A percentile compares a stretch with the other conserved stretches of the same genome.
Conservation (phyloP, 306 rosid species). For the Castanea sativa region DNA sequence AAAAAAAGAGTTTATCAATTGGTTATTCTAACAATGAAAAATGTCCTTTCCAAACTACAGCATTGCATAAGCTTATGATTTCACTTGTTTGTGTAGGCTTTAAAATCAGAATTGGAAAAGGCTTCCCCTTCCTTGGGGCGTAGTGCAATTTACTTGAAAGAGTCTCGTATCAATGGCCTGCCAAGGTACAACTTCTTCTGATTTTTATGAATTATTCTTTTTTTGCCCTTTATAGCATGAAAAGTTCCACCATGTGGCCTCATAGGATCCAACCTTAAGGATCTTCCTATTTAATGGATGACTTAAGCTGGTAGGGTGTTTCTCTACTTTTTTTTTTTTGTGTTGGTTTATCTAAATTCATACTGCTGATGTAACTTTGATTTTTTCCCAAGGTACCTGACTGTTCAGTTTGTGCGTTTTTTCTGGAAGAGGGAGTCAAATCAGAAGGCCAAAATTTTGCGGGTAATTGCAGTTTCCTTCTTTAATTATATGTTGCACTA, state of each 20-base stretch:
- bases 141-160: conserved; percentile 82
- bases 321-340: conserved; percentile 1
- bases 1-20: background rate
- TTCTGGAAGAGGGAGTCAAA: conserved; percentile 99
- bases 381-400: conserved; percentile 66
- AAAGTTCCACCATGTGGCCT: conserved; percentile 6
- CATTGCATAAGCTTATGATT: conserved; percentile 11
- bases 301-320: background rate
- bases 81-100: conserved; percentile 53
- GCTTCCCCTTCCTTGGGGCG: conserved; percentile 87
- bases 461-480: conserved; percentile 51
- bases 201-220: conserved; percentile 3
- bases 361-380: background rate
- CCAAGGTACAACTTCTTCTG: conserved; percentile 56
- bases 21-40: conserved; percentile 4
- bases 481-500: background rate
- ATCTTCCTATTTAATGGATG: background rate
- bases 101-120: conserved; percentile 95
- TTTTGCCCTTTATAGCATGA: background rate
- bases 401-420: conserved; percentile 95
- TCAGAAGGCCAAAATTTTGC: conserved; percentile 96
- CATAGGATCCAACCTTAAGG: background rate
- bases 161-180: conserved; percentile 86
- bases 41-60: background rate
- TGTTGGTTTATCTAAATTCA: conserved; percentile 12